Evolutionary conservation across 148 eudicot genomes (phyloP), one percentile per base, ranked within the genome.

Genomic region (Rhododendron griersonianum): DNA sequence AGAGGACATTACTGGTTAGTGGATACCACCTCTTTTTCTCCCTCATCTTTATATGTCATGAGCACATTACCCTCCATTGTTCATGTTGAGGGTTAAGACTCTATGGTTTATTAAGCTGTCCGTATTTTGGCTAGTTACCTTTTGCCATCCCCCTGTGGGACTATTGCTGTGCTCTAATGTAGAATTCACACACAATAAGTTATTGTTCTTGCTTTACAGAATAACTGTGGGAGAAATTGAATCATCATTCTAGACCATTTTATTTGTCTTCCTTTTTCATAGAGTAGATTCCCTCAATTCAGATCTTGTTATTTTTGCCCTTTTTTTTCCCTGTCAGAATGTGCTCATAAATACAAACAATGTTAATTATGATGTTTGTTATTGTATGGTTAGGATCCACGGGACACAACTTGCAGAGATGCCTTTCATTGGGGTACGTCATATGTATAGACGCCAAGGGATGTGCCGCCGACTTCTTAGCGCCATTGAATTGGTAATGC

Each of bases 391-490:
- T 91, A 98, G 99, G 91, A 90, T 98, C 90, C 98, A 88, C 75
- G 95, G 98, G 57, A 90, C 90, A 61, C 93, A 93, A 89, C 90
- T 94, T 82, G 99, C 99, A 25, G 99, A 98, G 91, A 98, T 98
- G 98, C 99, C 99, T 75, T 98, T 92, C 87, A 98, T 98, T 87
- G 99, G 98, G 90, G 94, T 98, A 18, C 95, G 99, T 45, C 94
- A 94, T 87, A 93, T 94, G 69, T 95, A 98, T 85, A 93, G 99
- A 89, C 98, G 95, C 76, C 99, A 98, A 89, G 99, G 99, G 89
- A 98, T 98, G 99, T 94, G 95, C 84, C 94, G 98, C 23, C 98
- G 95, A 61, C 96, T 98, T 81, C 92, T 98, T 83, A 90, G 89
- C 74, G 96, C 98, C 71, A 91, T 98, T 88, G 96, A 98, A 92